Evolutionary conservation across 2,329 filamentous ascomycete species (phyloP), one percentile per base, ranked within the genome.

Genomic region (Nigrospora sphaerica): DNA sequence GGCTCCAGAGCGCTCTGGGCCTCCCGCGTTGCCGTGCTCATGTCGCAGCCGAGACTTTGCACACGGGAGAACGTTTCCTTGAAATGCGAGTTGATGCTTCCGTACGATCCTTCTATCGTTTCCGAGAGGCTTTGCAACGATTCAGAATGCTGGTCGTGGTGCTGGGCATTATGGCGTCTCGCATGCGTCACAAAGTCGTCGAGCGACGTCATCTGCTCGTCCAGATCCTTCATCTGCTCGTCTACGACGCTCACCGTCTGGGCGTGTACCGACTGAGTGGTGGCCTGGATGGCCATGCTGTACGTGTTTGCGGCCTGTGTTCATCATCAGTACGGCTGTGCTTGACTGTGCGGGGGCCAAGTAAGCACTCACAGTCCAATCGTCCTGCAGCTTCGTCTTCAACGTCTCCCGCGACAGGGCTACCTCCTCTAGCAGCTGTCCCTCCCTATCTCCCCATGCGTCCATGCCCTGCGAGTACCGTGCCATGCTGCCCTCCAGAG

Each of bases 211-310:
- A 98, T 91, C 65, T 97, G 89, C n/a, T 75, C 78, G 50, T 87
- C 85, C 60, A 98, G 85, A 54, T 95, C 88, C 46, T 80, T 77
- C 69, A 95, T 87, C 67, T 98, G 93, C 47, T 86, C 84, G 58
- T 92, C 87, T 12, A 97, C 91, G 48, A 95, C 92, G 7, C 85
- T 84, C 31, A 95, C 81, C 0, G 92, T 96, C 66, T 95, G 87
- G 32, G 86, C 85, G 55, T 98, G 91, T 1, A 97, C 90, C 3
- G 88, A 88, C 56, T 87, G 86, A 0, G 92, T 91, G 0, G 87
- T 87, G 9, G 79, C 77, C 55, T 92, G 88, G 56, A 98, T 92
- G 6, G 85, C 83, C n/a, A 76, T 81, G 57, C 90, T 95, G 58
- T 88, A 85, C 47, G 86, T 77, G 56, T 88, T 87, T 34, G 92